Evolutionary conservation across 352 stramenopile genomes (phyloP), one percentile per base, ranked within the genome.

Genomic region (Globisporangium abappressorium): DNA sequence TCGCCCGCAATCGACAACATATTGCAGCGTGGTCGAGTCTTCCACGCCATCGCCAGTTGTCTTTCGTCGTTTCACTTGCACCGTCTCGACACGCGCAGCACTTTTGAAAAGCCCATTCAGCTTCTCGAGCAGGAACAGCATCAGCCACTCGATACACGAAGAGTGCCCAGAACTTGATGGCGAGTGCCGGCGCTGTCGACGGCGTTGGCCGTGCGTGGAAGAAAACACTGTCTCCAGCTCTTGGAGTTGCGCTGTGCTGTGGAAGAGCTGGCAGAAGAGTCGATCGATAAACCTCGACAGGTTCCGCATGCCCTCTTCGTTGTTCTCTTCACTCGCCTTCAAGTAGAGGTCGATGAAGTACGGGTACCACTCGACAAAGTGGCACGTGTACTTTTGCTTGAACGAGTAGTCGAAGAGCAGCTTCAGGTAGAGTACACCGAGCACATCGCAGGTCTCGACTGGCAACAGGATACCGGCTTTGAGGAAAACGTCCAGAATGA

Each of bases 261-360:
- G 87, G 66, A 95, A 95, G 11, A 95, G 75, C 65, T 95, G 87
- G 59, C 87, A 95, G 46, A 95, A 95, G 0, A 95, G 66, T 30
- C 87, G 84, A 60, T 95, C 87, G 53, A 95, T 91, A 72, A 93
- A 93, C 11, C 85, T 75, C 53, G 83, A 92, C 0, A 95, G 72
- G 57, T 89, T 90, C 7, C 78, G 76, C 80, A 92, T 91, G 3
- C 84, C 83, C 5, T 88, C 82, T 33, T 93, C 84, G 43, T 90
- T 91, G 70, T 85, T 86, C 57, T 90, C 78, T 12, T 89, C 81
- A 55, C 81, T 91, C 3, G 82, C 78, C 15, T 74, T 70, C 26
- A 90, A 64, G 60, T 89, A 95, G 12, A 93, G 69, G 49, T 89
- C 76, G 53, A 93, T 89, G 34, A 91, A 92, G 60, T 87, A 91